Percentiles rank a stretch among this genome's conserved stretches.
These are phyloP conservation scores for Mariannaea elegans DNA, from an alignment of 2,329 filamentous ascomycete species.

Conservation along the genomic window DNA sequence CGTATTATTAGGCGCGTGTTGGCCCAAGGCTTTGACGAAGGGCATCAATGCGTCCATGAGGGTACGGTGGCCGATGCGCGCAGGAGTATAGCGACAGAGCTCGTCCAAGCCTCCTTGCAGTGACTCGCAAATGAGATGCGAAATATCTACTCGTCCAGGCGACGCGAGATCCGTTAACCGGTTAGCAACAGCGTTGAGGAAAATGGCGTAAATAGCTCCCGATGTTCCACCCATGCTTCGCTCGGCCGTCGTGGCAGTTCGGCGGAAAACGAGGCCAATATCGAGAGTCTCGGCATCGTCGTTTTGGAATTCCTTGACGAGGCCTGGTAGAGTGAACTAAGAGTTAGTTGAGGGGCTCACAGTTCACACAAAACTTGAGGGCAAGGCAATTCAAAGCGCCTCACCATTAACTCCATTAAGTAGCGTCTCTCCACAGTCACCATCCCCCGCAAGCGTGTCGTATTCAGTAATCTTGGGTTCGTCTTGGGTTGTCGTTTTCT, in stretches of 20 bases:
- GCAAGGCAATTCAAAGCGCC: background rate
- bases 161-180: slow-evolving; percentile 26
- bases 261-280: slow-evolving; percentile 34
- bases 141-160: background rate
- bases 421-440: slow-evolving; percentile 46
- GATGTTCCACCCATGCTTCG: slow-evolving; percentile 78
- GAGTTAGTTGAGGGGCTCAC: slow-evolving; percentile 5
- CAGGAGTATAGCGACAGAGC: slow-evolving; percentile 69
- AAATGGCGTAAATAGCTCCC: slow-evolving; percentile 81
- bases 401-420: slow-evolving; percentile 36
- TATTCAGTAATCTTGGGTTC: slow-evolving; percentile 44
- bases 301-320: slow-evolving; percentile 35
- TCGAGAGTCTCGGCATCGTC: slow-evolving; percentile 26
- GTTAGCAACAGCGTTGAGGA: slow-evolving; percentile 74
- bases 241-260: slow-evolving; percentile 52
- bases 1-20: slow-evolving; percentile 56
- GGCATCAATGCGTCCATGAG: slow-evolving; percentile 77
- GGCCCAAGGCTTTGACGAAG: slow-evolving; percentile 67
- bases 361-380: background rate
- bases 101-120: slow-evolving; percentile 32
- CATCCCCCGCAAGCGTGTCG: slow-evolving; percentile 46
- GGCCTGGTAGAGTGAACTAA: slow-evolving; percentile 14
- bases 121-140: slow-evolving; percentile 23
- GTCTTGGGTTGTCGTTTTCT: slow-evolving; percentile 49
- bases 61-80: slow-evolving; percentile 75